phyloP scores from a whole-genome alignment of 805 yeast genomes.

The Babjeviella inositovora region DNA sequence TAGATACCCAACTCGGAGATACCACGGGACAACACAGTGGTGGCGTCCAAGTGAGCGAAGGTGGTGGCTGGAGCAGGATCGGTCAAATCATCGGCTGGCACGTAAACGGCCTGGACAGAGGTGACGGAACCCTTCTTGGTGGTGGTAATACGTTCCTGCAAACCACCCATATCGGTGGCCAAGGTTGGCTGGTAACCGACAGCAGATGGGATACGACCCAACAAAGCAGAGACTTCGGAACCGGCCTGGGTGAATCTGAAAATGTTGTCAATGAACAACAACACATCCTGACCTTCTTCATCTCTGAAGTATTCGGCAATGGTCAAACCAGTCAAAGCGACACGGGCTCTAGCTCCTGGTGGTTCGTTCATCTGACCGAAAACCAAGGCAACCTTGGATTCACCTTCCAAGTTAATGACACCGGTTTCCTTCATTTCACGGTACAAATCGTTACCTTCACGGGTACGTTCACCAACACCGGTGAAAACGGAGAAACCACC shows the following conservation, averaged over 20 bases:
- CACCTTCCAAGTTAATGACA: constrained; percentile 99
- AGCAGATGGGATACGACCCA: constrained; percentile 99
- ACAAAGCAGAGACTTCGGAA: constrained; percentile 98
- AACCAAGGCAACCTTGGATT: constrained; percentile 97
- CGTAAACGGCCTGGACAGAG: constrained; percentile 99
- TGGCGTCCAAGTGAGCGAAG: constrained; percentile 99
- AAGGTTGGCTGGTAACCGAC: constrained; percentile 99
- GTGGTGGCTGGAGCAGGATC: constrained; percentile 99
- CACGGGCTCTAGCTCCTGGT: constrained; percentile 99
- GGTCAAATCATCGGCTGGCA: constrained; percentile 99
- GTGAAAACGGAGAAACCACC: constrained; percentile 99
- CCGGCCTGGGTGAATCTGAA: constrained; percentile 99
- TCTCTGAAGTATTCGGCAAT: constrained; percentile 99
- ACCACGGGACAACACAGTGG: constrained; percentile 99
- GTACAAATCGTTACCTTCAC: constrained; percentile 99
- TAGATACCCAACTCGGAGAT: constrained; percentile 99
- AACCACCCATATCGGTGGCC: constrained; percentile 99
- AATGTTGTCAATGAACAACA: constrained; percentile 98
- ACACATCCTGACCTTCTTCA: constrained; percentile 99
- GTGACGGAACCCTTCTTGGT: constrained; percentile 99
- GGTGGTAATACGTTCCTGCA: constrained; percentile 99
- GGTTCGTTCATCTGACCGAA: constrained; percentile 99
- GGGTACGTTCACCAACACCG: constrained; percentile 99
- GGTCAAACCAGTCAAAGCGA: constrained; percentile 98
- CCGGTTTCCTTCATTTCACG: constrained; percentile 99